Evolutionary conservation across 148 eudicot genomes (phyloP), one percentile per base, ranked within the genome.

Genomic region (Chenopodium quinoa): DNA sequence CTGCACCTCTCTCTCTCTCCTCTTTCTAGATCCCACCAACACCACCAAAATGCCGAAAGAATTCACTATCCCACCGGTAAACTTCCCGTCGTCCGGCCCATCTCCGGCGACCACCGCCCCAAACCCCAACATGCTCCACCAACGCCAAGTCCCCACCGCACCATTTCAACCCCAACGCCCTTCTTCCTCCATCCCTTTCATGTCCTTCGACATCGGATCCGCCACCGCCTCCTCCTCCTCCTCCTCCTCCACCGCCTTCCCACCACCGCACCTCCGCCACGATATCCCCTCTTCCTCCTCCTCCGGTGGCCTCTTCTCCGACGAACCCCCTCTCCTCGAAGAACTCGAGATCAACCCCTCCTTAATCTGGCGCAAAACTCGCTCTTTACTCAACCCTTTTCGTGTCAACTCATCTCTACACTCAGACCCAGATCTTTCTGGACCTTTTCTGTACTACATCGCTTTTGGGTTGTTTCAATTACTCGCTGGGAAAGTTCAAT

Each of bases 341-440:
- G 81, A 78, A 67, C 81, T 78, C 81, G 81, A 78, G 34, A 78
- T 78, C 81, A 78, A 78, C 63, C 81, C 81, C 4, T 14, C 81
- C 65, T 47, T 78, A 19, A 78, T 78, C 74, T 78, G 63, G 64
- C 81, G 40, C 20, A 78, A 78, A 50, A 78, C 81, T 71, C 72
- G 58, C 46, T 78, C 81, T 2, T 63, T 78, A 14, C 81, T 78
- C 65, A 78, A 78, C 81, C 81, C 81, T 9, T 9, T 78, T 63
- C 62, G 63, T 9, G 44, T 54, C 74, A 72, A 72, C 81, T 58
- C 81, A 4, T 19, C 64, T 1, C 74, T 78, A 27, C 81, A 78
- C 27, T 62, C 65, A 4, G 65, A 62, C 65, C 65, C 65, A 1
- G 65, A 62, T 9, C 65, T 62, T 7, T 62, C 65, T 7, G 65